Evolutionary conservation across 768 basidiomycete species (phyloP), one percentile per base, ranked within the genome.

Genomic region (Tulasnella sp.): DNA sequence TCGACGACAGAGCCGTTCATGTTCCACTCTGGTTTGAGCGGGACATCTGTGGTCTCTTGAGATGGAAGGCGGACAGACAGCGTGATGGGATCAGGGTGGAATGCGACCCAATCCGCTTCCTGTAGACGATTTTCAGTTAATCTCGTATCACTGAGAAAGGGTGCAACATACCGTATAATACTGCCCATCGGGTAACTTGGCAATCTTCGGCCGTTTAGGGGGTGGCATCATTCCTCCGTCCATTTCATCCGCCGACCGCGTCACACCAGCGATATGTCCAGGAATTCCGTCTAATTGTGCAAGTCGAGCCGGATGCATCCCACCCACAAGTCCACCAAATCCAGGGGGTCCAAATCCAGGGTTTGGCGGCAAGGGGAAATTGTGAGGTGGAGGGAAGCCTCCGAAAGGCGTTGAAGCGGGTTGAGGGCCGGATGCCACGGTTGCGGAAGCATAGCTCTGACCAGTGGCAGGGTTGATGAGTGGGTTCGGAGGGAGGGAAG

Each of bases 51-150:
- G 7, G 42, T 45, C 29, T 41, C 54, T 32, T 27, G 27, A 52
- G 72, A 75, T 1, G 94, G 92, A 62, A 99, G 74, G 66, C 93
- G 89, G 2, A 98, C 74, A 32, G 76, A 75, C 43, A 99, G 75
- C 23, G 84, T 83, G 64, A 98, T 88, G 11, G 94, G 86, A 63
- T 93, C 84, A 31, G 91, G 87, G 67, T 97, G 90, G 79, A 90
- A 82, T 45, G 75, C 75, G 62, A 90, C 80, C 92, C 92, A 97
- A 68, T 93, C 88, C 52, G 63, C 57, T 58, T 73, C 71, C 64
- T 65, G 45, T 15, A 46, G 11, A 35, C 23, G 25, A 21, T 12
- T 29, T 34, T 52, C 21, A 59, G 45, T 12, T 46, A 31, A 9
- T 25, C 21, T 23, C n/a, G 39, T 55, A 56, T 15, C 6, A 34